These are phyloP conservation scores for Conticribra guillardii DNA, from an alignment of 108 stramenopile genomes.

Conservation along the genomic window DNA sequence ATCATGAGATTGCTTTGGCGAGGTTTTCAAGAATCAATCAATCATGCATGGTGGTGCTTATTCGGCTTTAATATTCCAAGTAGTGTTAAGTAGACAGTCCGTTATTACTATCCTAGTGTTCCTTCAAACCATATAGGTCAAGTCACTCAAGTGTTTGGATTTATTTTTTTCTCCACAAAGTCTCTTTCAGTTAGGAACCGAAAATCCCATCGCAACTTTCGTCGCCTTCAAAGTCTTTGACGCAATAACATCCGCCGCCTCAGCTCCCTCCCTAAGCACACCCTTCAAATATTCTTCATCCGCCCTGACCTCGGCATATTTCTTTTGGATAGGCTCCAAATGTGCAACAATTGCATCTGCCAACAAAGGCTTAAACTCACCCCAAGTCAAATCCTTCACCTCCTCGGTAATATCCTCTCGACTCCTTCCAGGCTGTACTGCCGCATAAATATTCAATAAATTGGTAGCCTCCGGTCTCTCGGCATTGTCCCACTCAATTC, in stretches of 20 bases:
- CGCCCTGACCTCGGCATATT: constrained; percentile 87
- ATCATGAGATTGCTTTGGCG: no score
- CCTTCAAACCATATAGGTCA: no score
- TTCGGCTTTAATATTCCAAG: no score
- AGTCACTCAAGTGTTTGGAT: no score
- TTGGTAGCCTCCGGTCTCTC: constrained; percentile 98
- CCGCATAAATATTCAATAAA: constrained; percentile 93
- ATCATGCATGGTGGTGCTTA: no score
- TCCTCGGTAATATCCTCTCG: constrained; percentile 83
- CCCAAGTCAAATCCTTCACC: constrained; percentile 92
- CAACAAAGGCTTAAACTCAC: constrained; percentile 94
- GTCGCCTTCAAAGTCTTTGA: constrained; percentile 77
- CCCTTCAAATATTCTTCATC: constrained; percentile 83
- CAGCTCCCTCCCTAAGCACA: constrained; percentile 93
- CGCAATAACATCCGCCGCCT: constrained; percentile 94
- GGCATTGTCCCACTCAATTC: constrained; percentile 96
- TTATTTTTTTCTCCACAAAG: no score
- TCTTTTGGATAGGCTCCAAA: constrained; percentile 92
- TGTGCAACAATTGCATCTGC: constrained; percentile 94
- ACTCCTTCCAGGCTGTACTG: constrained; percentile 81
- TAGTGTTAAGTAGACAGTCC: no score
- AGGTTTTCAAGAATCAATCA: no score
- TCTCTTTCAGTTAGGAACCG: no score
- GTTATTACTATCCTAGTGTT: no score
- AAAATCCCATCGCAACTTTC: constrained; percentile 96